Conservation (phyloP, 306 rosid species). For the Vicia sativa region DNA sequence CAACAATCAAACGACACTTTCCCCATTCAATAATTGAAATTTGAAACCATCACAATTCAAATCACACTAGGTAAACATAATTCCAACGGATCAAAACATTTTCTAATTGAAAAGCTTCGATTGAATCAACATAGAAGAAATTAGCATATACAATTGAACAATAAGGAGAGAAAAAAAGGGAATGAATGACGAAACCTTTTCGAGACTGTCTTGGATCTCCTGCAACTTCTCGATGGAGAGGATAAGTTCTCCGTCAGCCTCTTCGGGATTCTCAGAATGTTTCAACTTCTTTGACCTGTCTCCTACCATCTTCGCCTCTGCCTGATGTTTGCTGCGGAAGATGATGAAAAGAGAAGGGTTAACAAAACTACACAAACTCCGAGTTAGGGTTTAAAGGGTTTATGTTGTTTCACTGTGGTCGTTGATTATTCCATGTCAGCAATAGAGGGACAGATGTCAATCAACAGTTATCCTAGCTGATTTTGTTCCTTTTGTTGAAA, state of each 20-base stretch:
- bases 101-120: background rate
- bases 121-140: background rate
- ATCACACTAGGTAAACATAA: background rate
- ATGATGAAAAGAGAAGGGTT: background rate
- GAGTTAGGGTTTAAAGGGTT: slow-evolving; percentile 26
- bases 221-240: slow-evolving; percentile 81
- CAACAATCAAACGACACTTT: background rate
- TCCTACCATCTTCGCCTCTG: slow-evolving; percentile 54
- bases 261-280: slow-evolving; percentile 54
- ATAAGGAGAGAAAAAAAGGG: background rate
- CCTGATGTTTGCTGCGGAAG: slow-evolving; percentile 7
- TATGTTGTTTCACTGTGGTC: background rate
- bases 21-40: background rate
- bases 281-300: slow-evolving; percentile 74
- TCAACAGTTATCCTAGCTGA: background rate
- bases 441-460: background rate
- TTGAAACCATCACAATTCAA: background rate
- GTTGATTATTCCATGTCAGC: slow-evolving; percentile 1
- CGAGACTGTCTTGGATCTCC: slow-evolving; percentile 91
- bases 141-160: background rate
- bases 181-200: slow-evolving; percentile 57
- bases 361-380: too few species aligned
- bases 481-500: background rate
- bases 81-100: background rate
- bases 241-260: slow-evolving; percentile 72